A percentile compares a stretch with the other conserved stretches of the same genome.
Evolutionary conservation across 129 eudicot genomes (phyloP).

Genomic region (Escallonia herrerae): DNA sequence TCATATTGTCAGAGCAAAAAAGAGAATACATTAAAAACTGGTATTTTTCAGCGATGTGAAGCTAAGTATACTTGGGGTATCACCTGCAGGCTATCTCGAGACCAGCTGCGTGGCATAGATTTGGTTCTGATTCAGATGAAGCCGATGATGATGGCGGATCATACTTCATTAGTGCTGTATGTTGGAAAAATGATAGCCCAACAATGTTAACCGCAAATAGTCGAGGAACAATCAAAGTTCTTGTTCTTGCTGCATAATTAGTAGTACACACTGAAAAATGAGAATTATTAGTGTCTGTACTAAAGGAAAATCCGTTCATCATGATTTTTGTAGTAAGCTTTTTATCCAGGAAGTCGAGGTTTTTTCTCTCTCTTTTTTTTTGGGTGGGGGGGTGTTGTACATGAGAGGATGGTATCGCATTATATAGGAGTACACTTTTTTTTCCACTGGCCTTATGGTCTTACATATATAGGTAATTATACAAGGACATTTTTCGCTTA

Average conservation of each 20-base stretch:
- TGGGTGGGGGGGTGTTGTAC: too few species aligned
- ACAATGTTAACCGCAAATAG: slow-evolving; percentile 85
- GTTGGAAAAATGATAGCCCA: slow-evolving; percentile 83
- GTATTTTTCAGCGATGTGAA: neutral
- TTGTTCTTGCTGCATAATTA: slow-evolving; percentile 60
- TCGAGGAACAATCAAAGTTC: slow-evolving; percentile 76
- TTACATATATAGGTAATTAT: too few species aligned
- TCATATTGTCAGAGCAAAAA: neutral
- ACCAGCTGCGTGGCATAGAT: slow-evolving; percentile 69
- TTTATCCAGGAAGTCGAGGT: too few species aligned
- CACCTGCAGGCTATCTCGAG: slow-evolving; percentile 56
- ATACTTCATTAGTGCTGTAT: slow-evolving; percentile 75
- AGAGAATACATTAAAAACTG: neutral
- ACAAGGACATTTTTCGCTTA: too few species aligned
- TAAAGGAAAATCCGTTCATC: too few species aligned
- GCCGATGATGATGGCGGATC: slow-evolving; percentile 32
- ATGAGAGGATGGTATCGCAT: too few species aligned
- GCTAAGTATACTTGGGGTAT: too few species aligned
- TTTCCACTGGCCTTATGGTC: too few species aligned
- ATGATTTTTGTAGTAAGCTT: too few species aligned
- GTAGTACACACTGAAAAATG: slow-evolving; percentile 11
- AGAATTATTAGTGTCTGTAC: neutral
- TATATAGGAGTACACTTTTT: too few species aligned
- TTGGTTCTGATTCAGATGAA: slow-evolving; percentile 44
- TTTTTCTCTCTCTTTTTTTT: too few species aligned